A percentile compares a stretch with the other conserved stretches of the same genome.
phyloP scores from a whole-genome alignment of 2,329 filamentous ascomycete genomes.

The Hysterium pulicare region DNA sequence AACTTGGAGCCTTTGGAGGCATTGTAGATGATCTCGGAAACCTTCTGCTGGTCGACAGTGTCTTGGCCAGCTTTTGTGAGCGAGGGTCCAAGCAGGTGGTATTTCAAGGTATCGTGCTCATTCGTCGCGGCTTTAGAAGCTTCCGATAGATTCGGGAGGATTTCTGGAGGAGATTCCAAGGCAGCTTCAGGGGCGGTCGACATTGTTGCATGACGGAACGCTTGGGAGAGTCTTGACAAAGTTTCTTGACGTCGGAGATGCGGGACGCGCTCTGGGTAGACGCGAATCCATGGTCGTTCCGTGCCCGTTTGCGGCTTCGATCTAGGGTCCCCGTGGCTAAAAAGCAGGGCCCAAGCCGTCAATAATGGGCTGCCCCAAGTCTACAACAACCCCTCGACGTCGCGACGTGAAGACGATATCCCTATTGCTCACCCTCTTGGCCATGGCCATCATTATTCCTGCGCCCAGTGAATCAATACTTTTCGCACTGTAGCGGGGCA shows the following conservation, averaged over 20 bases:
- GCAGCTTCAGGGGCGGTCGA: not conserved
- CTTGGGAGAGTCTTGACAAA: too few species aligned
- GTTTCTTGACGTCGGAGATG: not conserved
- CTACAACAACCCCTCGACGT: too few species aligned
- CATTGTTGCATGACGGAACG: too few species aligned
- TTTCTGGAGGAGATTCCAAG: not conserved
- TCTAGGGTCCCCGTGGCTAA: too few species aligned
- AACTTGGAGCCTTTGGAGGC: constrained; percentile 95
- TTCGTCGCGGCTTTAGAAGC: constrained; percentile 14
- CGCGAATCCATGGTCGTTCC: not conserved
- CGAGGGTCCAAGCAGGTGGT: constrained; percentile 84
- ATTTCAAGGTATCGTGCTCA: constrained; percentile 71
- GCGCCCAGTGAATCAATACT: not conserved
- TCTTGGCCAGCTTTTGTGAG: constrained; percentile 93
- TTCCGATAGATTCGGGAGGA: too few species aligned
- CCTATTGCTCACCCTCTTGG: not conserved
- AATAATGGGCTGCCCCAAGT: too few species aligned
- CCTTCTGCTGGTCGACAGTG: constrained; percentile 86
- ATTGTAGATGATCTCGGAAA: constrained; percentile 95
- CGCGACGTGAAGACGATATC: too few species aligned
- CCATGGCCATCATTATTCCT: not conserved
- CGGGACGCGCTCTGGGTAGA: not conserved
- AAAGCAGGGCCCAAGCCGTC: too few species aligned
- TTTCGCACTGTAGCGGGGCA: not conserved
- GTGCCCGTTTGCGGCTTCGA: not conserved